phyloP scores from a whole-genome alignment of 805 yeast genomes.

The Candida orba region DNA sequence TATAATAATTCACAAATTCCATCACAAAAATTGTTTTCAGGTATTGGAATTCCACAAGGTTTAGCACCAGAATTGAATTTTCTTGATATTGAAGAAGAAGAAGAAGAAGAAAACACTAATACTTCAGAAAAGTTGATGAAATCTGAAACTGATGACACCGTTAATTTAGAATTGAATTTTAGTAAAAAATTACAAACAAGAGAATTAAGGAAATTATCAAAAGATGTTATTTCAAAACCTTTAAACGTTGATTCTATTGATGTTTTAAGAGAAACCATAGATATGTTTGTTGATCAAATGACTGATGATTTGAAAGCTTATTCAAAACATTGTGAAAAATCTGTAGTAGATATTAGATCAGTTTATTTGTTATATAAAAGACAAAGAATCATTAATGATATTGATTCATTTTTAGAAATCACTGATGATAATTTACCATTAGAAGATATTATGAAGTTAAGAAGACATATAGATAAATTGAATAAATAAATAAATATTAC shows the following conservation, averaged over 20 bases:
- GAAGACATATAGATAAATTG: slow-evolving; percentile 19
- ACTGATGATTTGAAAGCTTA: slow-evolving; percentile 25
- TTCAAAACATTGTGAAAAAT: slow-evolving; percentile 26
- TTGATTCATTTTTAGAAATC: slow-evolving; percentile 17
- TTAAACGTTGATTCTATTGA: slow-evolving; percentile 17
- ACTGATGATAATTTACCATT: slow-evolving; percentile 25
- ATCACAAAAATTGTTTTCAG: slow-evolving; percentile 8
- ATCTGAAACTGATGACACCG: background rate
- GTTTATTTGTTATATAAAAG: slow-evolving; percentile 24
- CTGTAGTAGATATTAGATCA: slow-evolving; percentile 21
- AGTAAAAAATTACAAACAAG: background rate
- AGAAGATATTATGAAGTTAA: slow-evolving; percentile 22
- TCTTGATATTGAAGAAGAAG: background rate
- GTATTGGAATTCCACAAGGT: slow-evolving; percentile 23
- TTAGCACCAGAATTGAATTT: slow-evolving; percentile 14
- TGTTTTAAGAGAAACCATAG: slow-evolving; percentile 20
- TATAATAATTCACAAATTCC: background rate
- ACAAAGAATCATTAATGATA: slow-evolving; percentile 20
- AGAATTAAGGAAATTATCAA: slow-evolving; percentile 6
- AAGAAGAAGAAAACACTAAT: background rate
- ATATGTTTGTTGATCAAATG: slow-evolving; percentile 23
- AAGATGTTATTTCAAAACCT: slow-evolving; percentile 8
- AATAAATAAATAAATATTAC: background rate
- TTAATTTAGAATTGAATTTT: background rate
- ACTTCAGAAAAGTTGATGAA: background rate